phyloP scores from a whole-genome alignment of 163 green algal species.

The Scenedesmus sp. region DNA sequence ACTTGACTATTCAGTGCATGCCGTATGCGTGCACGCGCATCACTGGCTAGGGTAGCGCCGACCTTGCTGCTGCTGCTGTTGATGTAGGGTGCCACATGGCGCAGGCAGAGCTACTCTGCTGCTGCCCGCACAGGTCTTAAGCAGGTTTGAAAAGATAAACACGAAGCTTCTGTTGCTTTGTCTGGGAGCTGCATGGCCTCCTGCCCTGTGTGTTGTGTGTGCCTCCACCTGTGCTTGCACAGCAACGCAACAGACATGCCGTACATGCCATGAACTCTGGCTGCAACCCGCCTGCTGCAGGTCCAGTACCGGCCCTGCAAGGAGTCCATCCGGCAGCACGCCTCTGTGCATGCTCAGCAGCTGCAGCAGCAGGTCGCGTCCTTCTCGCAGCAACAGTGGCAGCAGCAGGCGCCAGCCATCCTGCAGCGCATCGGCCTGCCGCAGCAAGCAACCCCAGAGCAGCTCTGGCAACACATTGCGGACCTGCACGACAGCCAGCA shows the following conservation, averaged over 20 bases:
- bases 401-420: neutral
- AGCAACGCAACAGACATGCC: neutral
- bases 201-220: neutral
- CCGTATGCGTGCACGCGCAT: neutral
- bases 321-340: neutral
- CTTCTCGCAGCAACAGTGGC: neutral
- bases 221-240: neutral
- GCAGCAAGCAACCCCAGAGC: neutral
- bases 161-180: neutral
- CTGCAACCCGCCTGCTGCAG: neutral
- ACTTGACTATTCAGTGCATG: neutral
- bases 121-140: neutral
- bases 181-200: neutral
- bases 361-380: neutral
- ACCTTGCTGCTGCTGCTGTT: neutral
- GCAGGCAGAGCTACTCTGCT: constrained; percentile 2
- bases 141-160: neutral
- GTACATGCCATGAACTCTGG: neutral
- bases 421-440: neutral
- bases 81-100: neutral
- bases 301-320: neutral
- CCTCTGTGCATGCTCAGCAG: neutral
- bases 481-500: neutral
- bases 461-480: constrained; percentile 36
- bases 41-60: neutral